Percentiles rank a stretch among this genome's conserved stretches.
Evolutionary conservation across 148 eudicot species (phyloP).

Genomic region (Cornus florida): DNA sequence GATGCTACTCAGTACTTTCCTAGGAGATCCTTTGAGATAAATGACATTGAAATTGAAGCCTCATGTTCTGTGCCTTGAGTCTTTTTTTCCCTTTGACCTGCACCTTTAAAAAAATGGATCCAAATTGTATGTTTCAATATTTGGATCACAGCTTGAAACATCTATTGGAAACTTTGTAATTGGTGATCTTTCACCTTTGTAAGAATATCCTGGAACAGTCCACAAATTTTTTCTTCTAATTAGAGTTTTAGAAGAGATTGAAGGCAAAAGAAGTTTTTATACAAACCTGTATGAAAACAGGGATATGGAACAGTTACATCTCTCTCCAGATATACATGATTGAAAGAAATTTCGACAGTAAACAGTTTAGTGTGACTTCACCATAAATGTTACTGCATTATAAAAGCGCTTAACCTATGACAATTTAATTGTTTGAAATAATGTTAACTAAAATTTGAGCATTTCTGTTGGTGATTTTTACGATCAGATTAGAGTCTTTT

Average conservation of each 20-base stretch:
- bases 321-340: not conserved
- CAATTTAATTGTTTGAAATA: not conserved
- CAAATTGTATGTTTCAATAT: not conserved
- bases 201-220: not conserved
- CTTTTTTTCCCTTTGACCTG: not conserved
- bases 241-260: not conserved
- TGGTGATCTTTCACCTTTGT: not conserved
- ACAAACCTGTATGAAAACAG: not conserved
- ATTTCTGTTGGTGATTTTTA: not conserved
- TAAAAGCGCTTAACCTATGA: not conserved
- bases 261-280: not conserved
- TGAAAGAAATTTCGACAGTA: not conserved
- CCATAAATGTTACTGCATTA: not conserved
- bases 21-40: not conserved
- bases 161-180: too few relatives aligned
- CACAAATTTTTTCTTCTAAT: not conserved
- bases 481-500: slow-evolving; percentile 6
- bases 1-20: not conserved
- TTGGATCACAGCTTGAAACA: not conserved
- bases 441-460: not conserved
- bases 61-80: not conserved
- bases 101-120: not conserved
- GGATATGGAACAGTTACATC: not conserved
- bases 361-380: not conserved
- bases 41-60: not conserved